phyloP scores from a whole-genome alignment of 2,329 filamentous ascomycete genomes.

The Teratosphaeriaceae sp. region DNA sequence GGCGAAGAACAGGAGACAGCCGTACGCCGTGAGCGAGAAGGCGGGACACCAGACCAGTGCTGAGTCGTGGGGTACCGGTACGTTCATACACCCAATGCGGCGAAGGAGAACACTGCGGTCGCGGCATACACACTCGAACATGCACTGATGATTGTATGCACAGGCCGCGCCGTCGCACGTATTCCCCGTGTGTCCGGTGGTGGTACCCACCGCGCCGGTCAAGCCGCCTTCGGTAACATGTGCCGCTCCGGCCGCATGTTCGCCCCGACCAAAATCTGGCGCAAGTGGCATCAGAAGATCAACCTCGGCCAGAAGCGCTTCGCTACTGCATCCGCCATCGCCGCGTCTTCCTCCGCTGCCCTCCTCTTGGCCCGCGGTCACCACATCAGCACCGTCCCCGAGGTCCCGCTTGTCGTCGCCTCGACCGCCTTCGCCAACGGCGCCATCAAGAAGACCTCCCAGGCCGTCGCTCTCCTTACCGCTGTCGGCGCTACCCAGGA shows the following conservation, averaged over 20 bases:
- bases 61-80: conserved; percentile 99
- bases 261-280: conserved; percentile 99
- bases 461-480: conserved; percentile 80
- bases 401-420: conserved; percentile 95
- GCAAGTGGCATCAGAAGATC: conserved; percentile 99
- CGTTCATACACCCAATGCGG: conserved; percentile 18
- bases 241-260: conserved; percentile 99
- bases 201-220: conserved; percentile 99
- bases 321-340: conserved; percentile 93
- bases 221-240: conserved; percentile 99
- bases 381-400: conserved; percentile 83
- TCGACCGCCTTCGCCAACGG: conserved; percentile 77
- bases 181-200: conserved; percentile 99
- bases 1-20: conserved; percentile 99
- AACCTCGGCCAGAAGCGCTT: conserved; percentile 99
- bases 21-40: conserved; percentile 99
- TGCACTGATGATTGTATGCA: conserved; percentile 16
- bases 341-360: conserved; percentile 89
- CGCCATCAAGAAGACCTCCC: conserved; percentile 79
- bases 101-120: conserved; percentile 7
- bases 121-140: conserved; percentile 4
- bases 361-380: conserved; percentile 96
- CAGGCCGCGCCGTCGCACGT: conserved; percentile 98
- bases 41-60: conserved; percentile 99
- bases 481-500: conserved; percentile 85